Evolutionary conservation across 176 grass and related monocot species (phyloP), one percentile per base, ranked within the genome.

Genomic region (Cymbopogon citratus): DNA sequence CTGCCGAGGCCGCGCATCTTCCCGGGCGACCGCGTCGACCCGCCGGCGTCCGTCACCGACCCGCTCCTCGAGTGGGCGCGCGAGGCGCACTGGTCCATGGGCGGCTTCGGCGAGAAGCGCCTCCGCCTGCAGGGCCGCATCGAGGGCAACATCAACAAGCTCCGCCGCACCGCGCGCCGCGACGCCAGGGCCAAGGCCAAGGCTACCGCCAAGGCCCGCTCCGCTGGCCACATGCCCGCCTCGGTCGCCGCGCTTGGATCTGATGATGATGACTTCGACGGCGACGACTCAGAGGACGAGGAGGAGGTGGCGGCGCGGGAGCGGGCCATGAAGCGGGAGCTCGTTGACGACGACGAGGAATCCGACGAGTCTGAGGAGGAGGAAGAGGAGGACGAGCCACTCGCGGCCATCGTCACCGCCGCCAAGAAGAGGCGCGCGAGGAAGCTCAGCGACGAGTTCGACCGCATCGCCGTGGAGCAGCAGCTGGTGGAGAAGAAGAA

Each of bases 71-170:
- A 67, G 0, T 95, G 96, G 92, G 96, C 92, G 0, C 66, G 81
- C 28, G 92, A 99, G 35, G 96, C 92, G 40, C 96, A 95, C 87
- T 99, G 96, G 92, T 93, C 87, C 82, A 95, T 99, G 92, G 92
- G 96, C 18, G 96, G 90, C 4, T 85, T 95, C 85, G 76, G 80
- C 62, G 83, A 78, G 67, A 85, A 87, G 45, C 92, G 91, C 46
- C 88, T 87, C 85, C 96, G 90, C 23, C 85, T 99, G 29, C 92
- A 99, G 83, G 92, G 92, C 80, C 85, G 82, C 56, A 93, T 99
- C 85, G 96, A 99, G 76, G 92, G 96, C 19, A 88, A 82, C 73
- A 71, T 99, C 73, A 59, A 85, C 61, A 99, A 93, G 88, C 90
- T 99, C 69, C 88, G 96, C 67, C 73, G 63, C 81, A 63, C 76